phyloP scores from a whole-genome alignment of 169 alveolate genomes.

The Plasmodium vivax region DNA sequence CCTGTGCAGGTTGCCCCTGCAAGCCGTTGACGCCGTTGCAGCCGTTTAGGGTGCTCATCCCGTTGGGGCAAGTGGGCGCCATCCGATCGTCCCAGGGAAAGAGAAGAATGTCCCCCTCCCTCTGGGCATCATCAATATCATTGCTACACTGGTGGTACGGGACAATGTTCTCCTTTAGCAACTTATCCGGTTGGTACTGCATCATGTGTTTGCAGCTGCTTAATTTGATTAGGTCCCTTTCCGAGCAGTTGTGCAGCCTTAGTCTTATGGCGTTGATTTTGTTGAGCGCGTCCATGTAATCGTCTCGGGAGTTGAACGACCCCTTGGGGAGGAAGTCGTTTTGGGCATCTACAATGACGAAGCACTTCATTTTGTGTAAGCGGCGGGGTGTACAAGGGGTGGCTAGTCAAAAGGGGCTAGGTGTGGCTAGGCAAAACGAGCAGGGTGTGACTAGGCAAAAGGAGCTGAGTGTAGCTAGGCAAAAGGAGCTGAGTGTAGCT shows the following conservation, averaged over 20 bases:
- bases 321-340: constrained; percentile 70
- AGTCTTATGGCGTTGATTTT: constrained; percentile 54
- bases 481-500: too few relatives aligned
- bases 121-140: constrained; percentile 34
- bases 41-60: not conserved
- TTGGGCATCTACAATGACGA: constrained; percentile 69
- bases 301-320: constrained; percentile 41
- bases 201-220: constrained; percentile 10
- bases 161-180: constrained; percentile 15
- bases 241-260: constrained; percentile 24
- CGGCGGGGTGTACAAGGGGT: not conserved
- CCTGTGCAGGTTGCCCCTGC: not conserved
- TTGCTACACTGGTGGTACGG: constrained; percentile 35
- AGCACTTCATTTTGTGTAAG: constrained; percentile 38
- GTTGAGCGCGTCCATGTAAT: constrained; percentile 20
- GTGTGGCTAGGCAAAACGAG: not conserved
- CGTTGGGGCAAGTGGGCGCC: not conserved
- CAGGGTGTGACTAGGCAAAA: too few relatives aligned
- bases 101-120: constrained; percentile 17
- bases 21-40: not conserved
- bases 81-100: constrained; percentile 18
- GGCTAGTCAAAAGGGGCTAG: too few relatives aligned
- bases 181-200: not conserved
- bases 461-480: too few relatives aligned
- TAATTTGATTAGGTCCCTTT: constrained; percentile 17